Percentiles rank a stretch among this genome's conserved stretches.
phyloP scores from a whole-genome alignment of 108 stramenopile genomes.

The Chaetoceros tenuissimus region DNA sequence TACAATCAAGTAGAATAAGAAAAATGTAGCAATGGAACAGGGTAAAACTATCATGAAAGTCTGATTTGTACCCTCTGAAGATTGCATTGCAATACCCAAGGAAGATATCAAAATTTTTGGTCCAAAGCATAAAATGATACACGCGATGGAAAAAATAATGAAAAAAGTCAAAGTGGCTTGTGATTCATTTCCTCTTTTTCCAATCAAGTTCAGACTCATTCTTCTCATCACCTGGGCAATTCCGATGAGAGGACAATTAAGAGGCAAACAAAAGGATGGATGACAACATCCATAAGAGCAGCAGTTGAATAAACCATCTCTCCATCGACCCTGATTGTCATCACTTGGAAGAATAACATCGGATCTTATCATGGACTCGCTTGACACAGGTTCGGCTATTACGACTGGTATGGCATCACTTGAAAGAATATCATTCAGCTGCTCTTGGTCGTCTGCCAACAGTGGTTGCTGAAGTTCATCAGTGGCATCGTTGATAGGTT shows the following conservation, averaged over 20 bases:
- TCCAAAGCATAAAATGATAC: background rate
- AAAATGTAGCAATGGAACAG: background rate
- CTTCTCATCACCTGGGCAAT: conserved; percentile 50
- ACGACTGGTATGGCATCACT: too few species aligned
- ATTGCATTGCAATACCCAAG: background rate
- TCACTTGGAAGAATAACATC: too few species aligned
- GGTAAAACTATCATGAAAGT: background rate
- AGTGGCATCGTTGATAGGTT: too few species aligned
- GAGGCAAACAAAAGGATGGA: conserved; percentile 55
- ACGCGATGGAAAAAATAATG: conserved; percentile 1
- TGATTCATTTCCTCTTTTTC: conserved; percentile 9
- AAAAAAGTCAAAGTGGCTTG: conserved; percentile 16
- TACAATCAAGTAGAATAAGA: background rate
- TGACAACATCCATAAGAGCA: conserved; percentile 52
- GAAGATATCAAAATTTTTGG: background rate
- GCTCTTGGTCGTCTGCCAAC: too few species aligned
- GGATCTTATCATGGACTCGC: too few species aligned
- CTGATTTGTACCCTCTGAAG: background rate
- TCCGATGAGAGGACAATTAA: conserved; percentile 53
- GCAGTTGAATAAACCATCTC: conserved; percentile 63
- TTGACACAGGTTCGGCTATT: too few species aligned
- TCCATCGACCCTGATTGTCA: conserved; percentile 75
- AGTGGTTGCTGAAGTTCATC: too few species aligned
- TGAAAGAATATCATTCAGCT: too few species aligned
- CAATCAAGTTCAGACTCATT: conserved; percentile 41